Evolutionary conservation across 257 asterid genomes (phyloP), one percentile per base, ranked within the genome.

Genomic region (Solanum habrochaites): DNA sequence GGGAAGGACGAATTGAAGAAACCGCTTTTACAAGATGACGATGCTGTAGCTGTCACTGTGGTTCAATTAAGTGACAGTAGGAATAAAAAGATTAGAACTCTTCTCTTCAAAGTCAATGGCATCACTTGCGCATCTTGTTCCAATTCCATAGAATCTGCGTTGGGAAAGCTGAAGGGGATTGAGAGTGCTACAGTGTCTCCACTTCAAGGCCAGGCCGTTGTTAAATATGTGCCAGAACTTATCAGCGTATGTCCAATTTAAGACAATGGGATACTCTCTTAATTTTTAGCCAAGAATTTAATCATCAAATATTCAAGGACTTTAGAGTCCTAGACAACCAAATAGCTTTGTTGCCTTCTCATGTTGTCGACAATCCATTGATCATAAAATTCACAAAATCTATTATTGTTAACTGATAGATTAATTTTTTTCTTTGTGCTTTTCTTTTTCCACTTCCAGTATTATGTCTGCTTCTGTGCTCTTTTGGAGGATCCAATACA

Each of bases 161-260:
- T 97, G 85, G 93, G 90, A 78, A 88, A 90, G 83, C 87, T 95
- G 86, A 94, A 94, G 77, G 98, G 99, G 12, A 92, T 95, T 77
- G 90, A 88, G 89, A 94, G 93, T 77, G 95, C 92, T 77, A 87
- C 87, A 91, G 98, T 97, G 85, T 95, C 99, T 56, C 94, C 94
- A 83, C 95, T 97, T 90, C 98, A 97, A 92, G 98, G 98, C 77
- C 98, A 93, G 88, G 98, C 98, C 84, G 94, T 94, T n/a, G 98
- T 97, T 75, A 94, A 94, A 91, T 95, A 93, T 88, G 86, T 91
- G 35, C 98, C 99, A 40, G 94, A 92, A 83, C 82, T 91, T 66
- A 77, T 97, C 90, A 88, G 85, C 87, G 99, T 95, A 88, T 91
- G 99, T 88, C 87, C 88, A 84, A 40, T 91, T 78, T 83, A 81